Base-by-base conservation (phyloP, 805 yeast species). In the Zygosaccharomyces siamensis region DNA sequence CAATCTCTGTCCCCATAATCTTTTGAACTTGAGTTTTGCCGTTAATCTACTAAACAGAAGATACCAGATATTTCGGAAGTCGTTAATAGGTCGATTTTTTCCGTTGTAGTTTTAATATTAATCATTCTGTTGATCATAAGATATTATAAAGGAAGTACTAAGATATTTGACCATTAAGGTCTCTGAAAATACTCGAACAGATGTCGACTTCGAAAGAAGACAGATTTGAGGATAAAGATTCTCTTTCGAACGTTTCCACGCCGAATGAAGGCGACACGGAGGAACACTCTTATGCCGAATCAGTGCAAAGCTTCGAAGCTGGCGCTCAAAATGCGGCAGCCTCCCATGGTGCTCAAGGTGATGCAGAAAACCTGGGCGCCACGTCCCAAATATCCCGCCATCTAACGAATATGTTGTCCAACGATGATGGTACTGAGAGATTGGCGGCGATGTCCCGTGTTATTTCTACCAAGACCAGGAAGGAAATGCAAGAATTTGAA, bases 391-490 rank as follows among this genome's bases (percentile, higher is more conserved):
- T 64, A 31, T 59, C 66, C 1, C 62, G 64, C 48, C 67, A 64
- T 43, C 44, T 67, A 39, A 58, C 67, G 5, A 57, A 61, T 28
- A 63, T 67, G 45, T 45, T 67, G 20, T 62, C 70, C 10, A 61
- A 64, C 48, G 69, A 69, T 5, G 65, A 66, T 6, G 71, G 72
- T 47, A 60, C 68, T 5, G 65, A 66, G 35, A 72, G 70, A 56
- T 63, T 77, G 47, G 78, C 72, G 54, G 68, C 79, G n/a, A 64
- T 77, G 51, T 76, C 80, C 3, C 72, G 79, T 64, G 72, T 72
- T 38, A 56, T 77, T 38, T 76, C 81, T 7, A 73, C 78, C 11
- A 73, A 73, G 60, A 74, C 79, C 20, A 72, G 72, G 48, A 70
- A 68, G 33, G 72, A 77, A 51, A 64, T 74, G 61, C 73, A 72